These are phyloP conservation scores for Conticribra guillardii DNA, from an alignment of 108 stramenopile genomes.

Conservation along the genomic window DNA sequence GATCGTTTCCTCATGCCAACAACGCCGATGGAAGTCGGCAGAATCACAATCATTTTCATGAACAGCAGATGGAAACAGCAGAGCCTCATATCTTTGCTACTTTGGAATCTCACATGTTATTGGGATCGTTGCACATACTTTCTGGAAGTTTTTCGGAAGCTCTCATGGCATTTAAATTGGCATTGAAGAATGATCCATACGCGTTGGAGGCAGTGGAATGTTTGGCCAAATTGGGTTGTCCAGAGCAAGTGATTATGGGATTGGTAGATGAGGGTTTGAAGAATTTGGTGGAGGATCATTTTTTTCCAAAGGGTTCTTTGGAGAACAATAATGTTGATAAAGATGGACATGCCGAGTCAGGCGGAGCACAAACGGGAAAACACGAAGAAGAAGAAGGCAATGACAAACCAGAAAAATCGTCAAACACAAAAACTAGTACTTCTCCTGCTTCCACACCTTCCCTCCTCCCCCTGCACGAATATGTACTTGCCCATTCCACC, in stretches of 20 bases:
- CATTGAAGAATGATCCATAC: conserved; percentile 66
- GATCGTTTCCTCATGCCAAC: conserved; percentile 50
- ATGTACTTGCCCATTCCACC: conserved; percentile 26
- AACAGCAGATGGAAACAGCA: conserved; percentile 11
- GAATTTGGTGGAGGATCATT: conserved; percentile 14
- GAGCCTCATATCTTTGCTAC: conserved; percentile 17
- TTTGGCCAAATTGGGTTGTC: conserved; percentile 61
- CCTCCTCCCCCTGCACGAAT: conserved; percentile 30
- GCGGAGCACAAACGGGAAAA: not conserved
- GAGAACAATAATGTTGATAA: conserved; percentile 3
- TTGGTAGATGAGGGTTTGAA: conserved; percentile 26
- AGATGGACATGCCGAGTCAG: conserved; percentile 1
- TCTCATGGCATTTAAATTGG: conserved; percentile 57
- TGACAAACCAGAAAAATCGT: not conserved
- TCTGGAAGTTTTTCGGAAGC: conserved; percentile 59
- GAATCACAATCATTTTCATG: conserved; percentile 19
- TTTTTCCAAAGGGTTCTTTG: no score
- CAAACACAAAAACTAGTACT: not conserved
- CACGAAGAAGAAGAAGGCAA: not conserved
- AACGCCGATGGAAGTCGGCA: not conserved
- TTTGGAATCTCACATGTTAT: conserved; percentile 68
- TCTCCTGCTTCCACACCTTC: not conserved
- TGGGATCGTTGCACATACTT: conserved; percentile 67
- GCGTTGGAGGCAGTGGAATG: conserved; percentile 74
- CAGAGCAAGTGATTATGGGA: conserved; percentile 14